These are phyloP conservation scores for Apiospora kogelbergensis DNA, from an alignment of 2,329 filamentous ascomycete species.

Conservation along the genomic window DNA sequence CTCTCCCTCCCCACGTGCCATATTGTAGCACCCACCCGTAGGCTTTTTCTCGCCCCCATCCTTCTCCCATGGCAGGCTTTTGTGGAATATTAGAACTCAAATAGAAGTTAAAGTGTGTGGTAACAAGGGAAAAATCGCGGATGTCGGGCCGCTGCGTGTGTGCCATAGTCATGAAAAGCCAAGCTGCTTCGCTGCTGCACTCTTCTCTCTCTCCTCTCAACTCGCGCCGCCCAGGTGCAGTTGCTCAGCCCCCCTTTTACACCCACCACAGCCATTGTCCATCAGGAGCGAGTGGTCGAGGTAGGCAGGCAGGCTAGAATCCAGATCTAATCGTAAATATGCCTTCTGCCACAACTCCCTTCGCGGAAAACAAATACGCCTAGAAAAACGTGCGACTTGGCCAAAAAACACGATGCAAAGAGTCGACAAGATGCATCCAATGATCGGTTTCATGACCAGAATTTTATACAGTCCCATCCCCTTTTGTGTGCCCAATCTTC, in stretches of 20 bases:
- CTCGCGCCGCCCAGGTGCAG: background rate
- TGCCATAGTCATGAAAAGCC: conserved; percentile 4
- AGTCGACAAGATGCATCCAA: conserved; percentile 6
- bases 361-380: conserved; percentile 4
- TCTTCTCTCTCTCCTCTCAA: background rate
- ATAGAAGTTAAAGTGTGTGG: conserved; percentile 9
- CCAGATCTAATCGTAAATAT: conserved; percentile 7
- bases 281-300: background rate
- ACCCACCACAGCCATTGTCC: background rate
- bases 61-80: background rate
- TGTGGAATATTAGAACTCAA: conserved; percentile 12
- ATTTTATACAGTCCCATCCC: conserved; percentile 7
- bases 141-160: conserved; percentile 9
- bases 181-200: background rate
- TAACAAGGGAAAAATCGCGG: conserved; percentile 10
- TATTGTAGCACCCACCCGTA: background rate
- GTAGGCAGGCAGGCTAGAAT: background rate
- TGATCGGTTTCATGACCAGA: conserved; percentile 7
- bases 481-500: conserved; percentile 8
- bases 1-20: background rate
- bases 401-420: conserved; percentile 6
- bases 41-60: background rate
- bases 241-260: background rate
- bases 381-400: conserved; percentile 1
- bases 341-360: conserved; percentile 5